Conservation (phyloP, 1,284 basidiomycete species). For the Boletellus dicymbophilus region DNA sequence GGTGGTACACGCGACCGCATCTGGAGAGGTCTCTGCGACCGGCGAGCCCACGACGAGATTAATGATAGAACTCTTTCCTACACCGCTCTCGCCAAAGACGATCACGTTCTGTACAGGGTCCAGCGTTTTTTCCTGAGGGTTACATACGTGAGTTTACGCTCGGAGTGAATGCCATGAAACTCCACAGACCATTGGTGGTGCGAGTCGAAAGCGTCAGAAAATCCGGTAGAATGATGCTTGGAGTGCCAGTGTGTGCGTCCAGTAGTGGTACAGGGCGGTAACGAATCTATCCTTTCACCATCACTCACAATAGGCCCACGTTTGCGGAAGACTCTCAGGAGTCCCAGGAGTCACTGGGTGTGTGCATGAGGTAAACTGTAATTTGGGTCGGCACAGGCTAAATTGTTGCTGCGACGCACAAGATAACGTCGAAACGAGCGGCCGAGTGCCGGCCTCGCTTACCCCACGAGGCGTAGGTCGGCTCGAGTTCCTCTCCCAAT, state of each 20-base stretch:
- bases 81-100: constrained; percentile 33
- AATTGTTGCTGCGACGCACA: neutral
- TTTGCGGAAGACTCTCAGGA: constrained; percentile 6
- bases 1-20: constrained; percentile 29
- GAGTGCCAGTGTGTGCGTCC: too few relatives aligned
- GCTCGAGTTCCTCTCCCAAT: neutral
- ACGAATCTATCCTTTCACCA: too few relatives aligned
- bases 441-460: constrained; percentile 14
- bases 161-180: neutral
- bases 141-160: constrained; percentile 4
- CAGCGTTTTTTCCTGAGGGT: constrained; percentile 9
- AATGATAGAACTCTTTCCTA: constrained; percentile 36
- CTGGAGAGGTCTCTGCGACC: constrained; percentile 29
- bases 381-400: neutral
- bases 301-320: too few relatives aligned
- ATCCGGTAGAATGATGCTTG: too few relatives aligned
- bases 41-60: constrained; percentile 28
- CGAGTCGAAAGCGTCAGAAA: too few relatives aligned
- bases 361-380: too few relatives aligned
- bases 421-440: neutral
- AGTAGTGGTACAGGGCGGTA: too few relatives aligned
- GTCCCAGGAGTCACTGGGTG: too few relatives aligned
- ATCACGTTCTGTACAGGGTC: constrained; percentile 26
- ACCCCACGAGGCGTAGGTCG: constrained; percentile 17
- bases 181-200: constrained; percentile 20